Evolutionary conservation across 192 early-diverging fungal species (phyloP), one percentile per base, ranked within the genome.

Genomic region (Entomortierella beljakovae): DNA sequence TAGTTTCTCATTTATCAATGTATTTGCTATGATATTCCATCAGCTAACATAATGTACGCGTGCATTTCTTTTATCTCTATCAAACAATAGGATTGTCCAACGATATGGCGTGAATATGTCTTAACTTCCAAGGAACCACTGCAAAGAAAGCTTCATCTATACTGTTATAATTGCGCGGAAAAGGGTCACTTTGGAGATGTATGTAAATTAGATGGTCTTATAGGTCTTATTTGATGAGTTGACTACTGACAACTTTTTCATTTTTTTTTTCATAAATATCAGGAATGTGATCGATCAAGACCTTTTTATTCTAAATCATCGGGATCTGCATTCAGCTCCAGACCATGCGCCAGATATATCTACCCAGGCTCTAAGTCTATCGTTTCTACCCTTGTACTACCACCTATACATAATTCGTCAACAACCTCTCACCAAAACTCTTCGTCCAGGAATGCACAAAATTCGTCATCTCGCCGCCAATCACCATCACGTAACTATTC

Each of bases 161-260:
- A 79, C 40, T 79, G 75, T 37, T 79, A 79, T 54, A 79, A 79
- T 33, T 79, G 75, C 25, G 66, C 48, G 4, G 56, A 54, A 2
- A n/a, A 49, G 7, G 67, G 62, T 32, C 75, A 79, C 35, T 79
- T 79, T 65, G 75, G 75, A 31, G 75, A 79, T 38, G 74, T 76
- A 68, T 49, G 72, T 1, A 11, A 16, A 5, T 38, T 34, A 13
- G 32, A 57, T 34, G n/a, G n/a, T n/a, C n/a, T 5, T 11, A n/a
- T 53, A 3, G 25, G 25, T n/a, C 20, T 32, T 32, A 49, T 42
- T n/a, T 42, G 23, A 32, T 10, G 46, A 53, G 28, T 53, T 15
- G 2, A 57, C 16, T 57, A n/a, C 34, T 7, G 20, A 57, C 5
- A 18, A 31, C 31, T 26, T 2, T 34, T 5, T 33, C 20, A 31